These are phyloP conservation scores for Tetragonia tetragonoides DNA, from an alignment of 148 eudicot genomes.

Conservation along the genomic window DNA sequence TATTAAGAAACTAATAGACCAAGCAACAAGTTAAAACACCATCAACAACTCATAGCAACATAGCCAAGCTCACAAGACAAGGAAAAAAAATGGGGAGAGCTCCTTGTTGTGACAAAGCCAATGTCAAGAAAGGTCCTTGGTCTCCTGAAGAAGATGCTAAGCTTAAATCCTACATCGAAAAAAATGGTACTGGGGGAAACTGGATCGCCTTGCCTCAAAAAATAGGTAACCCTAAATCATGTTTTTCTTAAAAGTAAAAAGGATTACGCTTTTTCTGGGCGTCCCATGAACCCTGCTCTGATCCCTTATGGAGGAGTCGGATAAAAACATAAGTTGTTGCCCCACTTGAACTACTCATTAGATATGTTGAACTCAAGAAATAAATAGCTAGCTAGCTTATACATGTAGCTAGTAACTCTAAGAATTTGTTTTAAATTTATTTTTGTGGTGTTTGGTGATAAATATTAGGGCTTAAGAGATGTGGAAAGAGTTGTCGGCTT, in stretches of 20 bases:
- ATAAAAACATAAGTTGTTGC: no score
- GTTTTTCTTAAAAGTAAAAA: background rate
- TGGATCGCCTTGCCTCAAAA: constrained; percentile 44
- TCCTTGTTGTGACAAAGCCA: constrained; percentile 43
- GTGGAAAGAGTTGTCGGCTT: constrained; percentile 89
- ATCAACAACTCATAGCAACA: constrained; percentile 3
- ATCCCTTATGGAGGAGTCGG: no score
- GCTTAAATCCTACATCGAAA: constrained; percentile 37
- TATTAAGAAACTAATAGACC: background rate
- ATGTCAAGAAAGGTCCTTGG: constrained; percentile 46
- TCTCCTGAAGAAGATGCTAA: constrained; percentile 40
- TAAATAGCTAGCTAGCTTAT: no score
- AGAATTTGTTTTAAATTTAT: background rate
- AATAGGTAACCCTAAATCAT: constrained; percentile 27
- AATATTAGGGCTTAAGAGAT: constrained; percentile 70
- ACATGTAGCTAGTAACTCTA: no score
- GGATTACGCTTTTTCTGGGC: background rate
- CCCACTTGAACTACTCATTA: no score
- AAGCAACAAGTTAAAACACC: constrained; percentile 25
- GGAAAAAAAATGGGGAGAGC: constrained; percentile 55
- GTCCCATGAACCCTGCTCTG: no score
- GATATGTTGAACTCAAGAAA: no score
- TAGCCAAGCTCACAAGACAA: background rate
- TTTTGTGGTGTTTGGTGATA: background rate
- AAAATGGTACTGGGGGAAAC: constrained; percentile 37